Evolutionary conservation across 768 basidiomycete species (phyloP), one percentile per base, ranked within the genome.

Genomic region (Mycena olivaceomarginata): DNA sequence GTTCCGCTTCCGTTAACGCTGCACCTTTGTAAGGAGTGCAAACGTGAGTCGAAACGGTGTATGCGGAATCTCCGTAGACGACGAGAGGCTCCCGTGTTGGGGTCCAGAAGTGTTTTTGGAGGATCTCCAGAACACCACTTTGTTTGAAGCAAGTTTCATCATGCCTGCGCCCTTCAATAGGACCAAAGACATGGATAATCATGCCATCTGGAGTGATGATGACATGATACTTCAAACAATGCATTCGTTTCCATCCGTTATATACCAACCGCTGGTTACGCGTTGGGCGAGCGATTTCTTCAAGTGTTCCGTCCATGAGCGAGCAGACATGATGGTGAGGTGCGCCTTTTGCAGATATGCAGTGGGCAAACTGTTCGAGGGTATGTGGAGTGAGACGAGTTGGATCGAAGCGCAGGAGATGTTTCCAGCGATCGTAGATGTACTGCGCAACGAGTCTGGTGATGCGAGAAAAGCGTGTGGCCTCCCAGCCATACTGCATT

Each of bases 21-120:
- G 48, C 48, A n/a, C 48, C 48, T 51, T 51, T 51, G 48, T 51
- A 51, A 51, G 48, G 48, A 51, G 48, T 51, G 48, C 48, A 51
- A 51, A 51, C 48, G 16, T 20, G 48, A 51, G 48, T 18, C 48
- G 16, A 51, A 51, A 51, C 48, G 20, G 48, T 51, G 48, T 51
- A 51, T 5, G 16, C 16, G 48, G 48, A 20, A 51, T 51, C 48
- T 7, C 48, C 48, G 48, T 51, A 51, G 16, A 51, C 48, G 5
- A 51, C 48, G 48, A 51, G 48, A 51, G 48, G 48, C 48, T 51
- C 48, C 15, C 48, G 8, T 20, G 48, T 16, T 51, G 48, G 12
- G 12, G 48, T 51, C 48, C 48, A 51, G 48, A 51, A 51, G 48
- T 51, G 48, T 51, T 51, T 51, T 16, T 46, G 0, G 45, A 46